A percentile compares a stretch with the other conserved stretches of the same genome.
Evolutionary conservation across 2,329 filamentous ascomycete genomes (phyloP).

Genomic region (Alternaria consortialis): DNA sequence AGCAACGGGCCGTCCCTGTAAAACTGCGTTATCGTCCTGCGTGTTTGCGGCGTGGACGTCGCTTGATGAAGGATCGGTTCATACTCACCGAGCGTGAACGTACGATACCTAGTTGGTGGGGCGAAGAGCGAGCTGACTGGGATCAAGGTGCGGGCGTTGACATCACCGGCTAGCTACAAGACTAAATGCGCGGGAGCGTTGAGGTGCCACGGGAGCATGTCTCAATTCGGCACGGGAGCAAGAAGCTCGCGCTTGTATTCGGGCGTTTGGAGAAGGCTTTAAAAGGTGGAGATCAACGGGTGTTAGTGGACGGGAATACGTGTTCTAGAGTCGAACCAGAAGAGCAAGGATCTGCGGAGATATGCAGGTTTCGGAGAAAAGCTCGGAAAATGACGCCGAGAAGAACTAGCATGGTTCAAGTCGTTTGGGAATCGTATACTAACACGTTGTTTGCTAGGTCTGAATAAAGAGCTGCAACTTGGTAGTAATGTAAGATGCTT

Average conservation of each 20-base stretch:
- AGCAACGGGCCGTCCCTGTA: conserved; percentile 7
- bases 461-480: not conserved
- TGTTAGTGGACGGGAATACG: not conserved
- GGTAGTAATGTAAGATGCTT: not conserved
- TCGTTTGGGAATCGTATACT: not conserved
- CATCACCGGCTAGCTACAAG: not conserved
- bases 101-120: not conserved
- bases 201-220: not conserved
- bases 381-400: not conserved
- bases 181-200: conserved; percentile 1
- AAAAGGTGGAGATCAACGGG: not conserved
- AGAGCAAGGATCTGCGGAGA: not conserved
- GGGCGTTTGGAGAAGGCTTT: not conserved
- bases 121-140: not conserved
- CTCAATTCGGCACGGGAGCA: not conserved
- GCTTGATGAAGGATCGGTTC: not conserved
- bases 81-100: not conserved
- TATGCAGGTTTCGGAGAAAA: conserved; percentile 1
- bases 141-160: not conserved
- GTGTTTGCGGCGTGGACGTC: not conserved
- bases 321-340: not conserved
- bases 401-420: not conserved
- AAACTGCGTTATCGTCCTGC: not conserved
- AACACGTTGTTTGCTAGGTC: not conserved
- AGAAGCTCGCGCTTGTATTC: not conserved